Evolutionary conservation across 345 rosid species (phyloP).

Genomic region (Cardamine chenopodiifolia): DNA sequence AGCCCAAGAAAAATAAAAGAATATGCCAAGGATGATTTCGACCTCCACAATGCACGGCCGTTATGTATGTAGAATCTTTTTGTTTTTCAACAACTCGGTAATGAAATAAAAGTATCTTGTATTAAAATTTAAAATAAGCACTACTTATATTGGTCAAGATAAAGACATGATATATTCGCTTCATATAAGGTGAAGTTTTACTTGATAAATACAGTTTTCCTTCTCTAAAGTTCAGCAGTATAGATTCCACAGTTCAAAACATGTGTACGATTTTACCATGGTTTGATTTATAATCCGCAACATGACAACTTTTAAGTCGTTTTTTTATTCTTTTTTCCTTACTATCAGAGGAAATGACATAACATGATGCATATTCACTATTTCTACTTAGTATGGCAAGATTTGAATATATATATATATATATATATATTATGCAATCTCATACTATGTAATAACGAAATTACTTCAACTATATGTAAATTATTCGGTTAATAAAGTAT

Average conservation of each 20-base stretch:
- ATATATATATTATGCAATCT: too few relatives aligned
- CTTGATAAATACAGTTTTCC: too few relatives aligned
- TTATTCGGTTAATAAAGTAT: neutral
- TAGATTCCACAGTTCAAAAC: neutral
- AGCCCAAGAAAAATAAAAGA: neutral
- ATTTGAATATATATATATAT: too few relatives aligned
- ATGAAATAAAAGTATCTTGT: neutral
- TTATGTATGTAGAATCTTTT: neutral
- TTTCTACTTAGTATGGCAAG: too few relatives aligned
- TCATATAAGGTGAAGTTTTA: neutral
- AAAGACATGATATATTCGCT: neutral
- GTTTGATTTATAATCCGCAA: neutral
- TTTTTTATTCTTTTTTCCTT: too few relatives aligned
- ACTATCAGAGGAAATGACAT: too few relatives aligned
- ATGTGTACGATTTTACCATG: neutral
- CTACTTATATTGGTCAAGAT: neutral
- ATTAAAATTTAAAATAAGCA: neutral
- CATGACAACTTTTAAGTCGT: neutral
- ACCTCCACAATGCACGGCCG: constrained; percentile 34
- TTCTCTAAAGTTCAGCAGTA: neutral
- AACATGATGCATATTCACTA: neutral
- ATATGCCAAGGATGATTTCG: constrained; percentile 28
- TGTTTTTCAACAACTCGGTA: neutral
- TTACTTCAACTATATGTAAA: neutral
- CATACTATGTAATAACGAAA: too few relatives aligned